Conservation (phyloP, 495 filamentous ascomycete species). For the Parachaetomium inaequale region DNA sequence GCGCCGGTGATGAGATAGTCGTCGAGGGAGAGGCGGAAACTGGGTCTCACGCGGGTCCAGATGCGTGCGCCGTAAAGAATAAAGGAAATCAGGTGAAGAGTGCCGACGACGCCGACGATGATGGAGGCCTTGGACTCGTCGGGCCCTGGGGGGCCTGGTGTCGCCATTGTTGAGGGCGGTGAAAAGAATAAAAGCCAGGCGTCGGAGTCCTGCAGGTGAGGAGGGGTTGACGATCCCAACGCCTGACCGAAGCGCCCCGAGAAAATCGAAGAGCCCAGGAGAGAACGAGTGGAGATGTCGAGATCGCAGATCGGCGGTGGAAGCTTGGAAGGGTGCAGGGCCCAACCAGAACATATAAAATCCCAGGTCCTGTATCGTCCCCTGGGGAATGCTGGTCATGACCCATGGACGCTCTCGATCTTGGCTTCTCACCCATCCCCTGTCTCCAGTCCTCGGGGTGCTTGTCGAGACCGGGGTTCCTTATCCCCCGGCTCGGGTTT, state of each 20-base stretch:
- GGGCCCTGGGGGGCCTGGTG: neutral
- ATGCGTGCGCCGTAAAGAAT: neutral
- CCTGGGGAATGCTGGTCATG: neutral
- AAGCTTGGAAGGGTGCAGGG: neutral
- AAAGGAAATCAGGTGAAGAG: neutral
- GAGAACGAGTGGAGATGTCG: neutral
- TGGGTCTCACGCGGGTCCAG: neutral
- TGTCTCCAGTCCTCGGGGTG: neutral
- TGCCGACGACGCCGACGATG: neutral
- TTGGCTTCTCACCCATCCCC: neutral
- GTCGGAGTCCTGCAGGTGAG: neutral
- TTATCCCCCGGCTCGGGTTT: neutral
- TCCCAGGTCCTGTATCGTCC: neutral
- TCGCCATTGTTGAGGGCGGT: neutral
- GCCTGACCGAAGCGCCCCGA: neutral
- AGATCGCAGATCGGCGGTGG: neutral
- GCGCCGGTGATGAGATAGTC: neutral
- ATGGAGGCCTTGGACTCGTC: constrained; percentile 1
- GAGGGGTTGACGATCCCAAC: neutral
- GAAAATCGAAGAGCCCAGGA: neutral
- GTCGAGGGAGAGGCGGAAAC: neutral
- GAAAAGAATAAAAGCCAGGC: neutral
- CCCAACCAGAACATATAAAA: neutral
- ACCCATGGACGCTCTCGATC: neutral
- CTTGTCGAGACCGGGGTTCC: neutral